These are phyloP conservation scores for Limnanthes douglasii DNA, from an alignment of 345 rosid genomes.

Conservation along the genomic window DNA sequence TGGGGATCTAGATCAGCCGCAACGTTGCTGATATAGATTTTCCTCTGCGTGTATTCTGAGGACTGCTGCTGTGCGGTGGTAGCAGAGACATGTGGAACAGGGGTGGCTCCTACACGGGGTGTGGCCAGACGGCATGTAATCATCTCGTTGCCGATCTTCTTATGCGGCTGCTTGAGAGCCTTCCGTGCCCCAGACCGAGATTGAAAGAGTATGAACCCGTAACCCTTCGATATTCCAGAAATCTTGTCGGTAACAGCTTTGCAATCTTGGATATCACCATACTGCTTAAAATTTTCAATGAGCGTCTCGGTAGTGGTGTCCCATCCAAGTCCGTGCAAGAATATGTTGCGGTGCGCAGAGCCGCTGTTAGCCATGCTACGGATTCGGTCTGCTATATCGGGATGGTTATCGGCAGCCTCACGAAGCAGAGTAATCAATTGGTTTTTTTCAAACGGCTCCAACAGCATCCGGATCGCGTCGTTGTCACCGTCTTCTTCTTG, in stretches of 20 bases:
- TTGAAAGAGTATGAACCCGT: slow-evolving; percentile 58
- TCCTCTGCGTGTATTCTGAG: slow-evolving; percentile 51
- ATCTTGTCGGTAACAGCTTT: slow-evolving; percentile 56
- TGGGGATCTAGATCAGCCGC: slow-evolving; percentile 36
- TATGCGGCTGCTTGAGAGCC: slow-evolving; percentile 60
- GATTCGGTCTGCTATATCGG: slow-evolving; percentile 19
- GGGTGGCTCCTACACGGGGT: slow-evolving; percentile 41
- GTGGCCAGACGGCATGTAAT: slow-evolving; percentile 68
- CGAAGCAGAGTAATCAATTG: slow-evolving; percentile 32
- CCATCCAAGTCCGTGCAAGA: slow-evolving; percentile 79
- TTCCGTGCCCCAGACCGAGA: slow-evolving; percentile 44
- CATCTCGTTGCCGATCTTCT: slow-evolving; percentile 55
- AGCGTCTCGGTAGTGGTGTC: slow-evolving; percentile 65
- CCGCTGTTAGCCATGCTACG: slow-evolving; percentile 43
- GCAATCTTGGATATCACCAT: slow-evolving; percentile 70
- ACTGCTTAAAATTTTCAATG: slow-evolving; percentile 30
- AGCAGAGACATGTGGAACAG: slow-evolving; percentile 24
- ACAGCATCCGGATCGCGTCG: slow-evolving; percentile 44
- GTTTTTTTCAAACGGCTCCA: slow-evolving; percentile 56
- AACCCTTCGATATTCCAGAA: slow-evolving; percentile 76
- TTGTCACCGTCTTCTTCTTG: slow-evolving; percentile 9
- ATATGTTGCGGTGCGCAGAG: slow-evolving; percentile 62
- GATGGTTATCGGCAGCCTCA: slow-evolving; percentile 38
- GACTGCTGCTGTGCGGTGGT: slow-evolving; percentile 28
- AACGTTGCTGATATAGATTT: slow-evolving; percentile 73